Evolutionary conservation across 768 basidiomycete species (phyloP).

Genomic region (Chalciporus chontae): DNA sequence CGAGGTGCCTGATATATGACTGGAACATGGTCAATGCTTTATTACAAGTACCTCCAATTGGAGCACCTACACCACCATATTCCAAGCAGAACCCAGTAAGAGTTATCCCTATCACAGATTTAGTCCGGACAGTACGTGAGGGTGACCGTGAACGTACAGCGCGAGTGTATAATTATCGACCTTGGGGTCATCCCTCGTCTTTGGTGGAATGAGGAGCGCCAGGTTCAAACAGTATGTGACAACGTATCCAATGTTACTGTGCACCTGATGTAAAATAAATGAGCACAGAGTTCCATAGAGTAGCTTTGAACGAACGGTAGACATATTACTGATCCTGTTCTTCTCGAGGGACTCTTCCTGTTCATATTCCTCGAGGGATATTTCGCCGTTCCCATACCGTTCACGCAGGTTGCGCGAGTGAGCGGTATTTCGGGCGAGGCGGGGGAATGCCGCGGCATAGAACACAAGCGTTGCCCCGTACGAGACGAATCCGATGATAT

Average conservation of each 20-base stretch:
- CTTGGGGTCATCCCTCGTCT: constrained; percentile 43
- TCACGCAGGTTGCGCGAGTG: constrained; percentile 54
- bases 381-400: constrained; percentile 57
- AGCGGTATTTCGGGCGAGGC: constrained; percentile 74
- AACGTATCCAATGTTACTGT: constrained; percentile 76
- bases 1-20: constrained; percentile 85
- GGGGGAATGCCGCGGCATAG: constrained; percentile 74
- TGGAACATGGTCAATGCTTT: constrained; percentile 21
- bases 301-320: constrained; percentile 49
- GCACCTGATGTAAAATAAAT: constrained; percentile 41
- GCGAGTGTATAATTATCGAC: constrained; percentile 75
- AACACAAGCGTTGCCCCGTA: constrained; percentile 83
- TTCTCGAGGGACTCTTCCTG: constrained; percentile 75
- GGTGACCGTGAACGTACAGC: constrained; percentile 43
- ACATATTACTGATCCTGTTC: constrained; percentile 82
- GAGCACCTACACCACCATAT: constrained; percentile 80
- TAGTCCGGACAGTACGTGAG: neutral
- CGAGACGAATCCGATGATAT: constrained; percentile 74
- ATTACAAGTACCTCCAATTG: neutral
- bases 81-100: constrained; percentile 74
- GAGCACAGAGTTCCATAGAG: neutral
- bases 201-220: constrained; percentile 59
- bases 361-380: constrained; percentile 62
- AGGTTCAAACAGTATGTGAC: constrained; percentile 62
- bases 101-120: constrained; percentile 48